Conservation (phyloP, 257 asterid species). For the Lycium ferocissimum region DNA sequence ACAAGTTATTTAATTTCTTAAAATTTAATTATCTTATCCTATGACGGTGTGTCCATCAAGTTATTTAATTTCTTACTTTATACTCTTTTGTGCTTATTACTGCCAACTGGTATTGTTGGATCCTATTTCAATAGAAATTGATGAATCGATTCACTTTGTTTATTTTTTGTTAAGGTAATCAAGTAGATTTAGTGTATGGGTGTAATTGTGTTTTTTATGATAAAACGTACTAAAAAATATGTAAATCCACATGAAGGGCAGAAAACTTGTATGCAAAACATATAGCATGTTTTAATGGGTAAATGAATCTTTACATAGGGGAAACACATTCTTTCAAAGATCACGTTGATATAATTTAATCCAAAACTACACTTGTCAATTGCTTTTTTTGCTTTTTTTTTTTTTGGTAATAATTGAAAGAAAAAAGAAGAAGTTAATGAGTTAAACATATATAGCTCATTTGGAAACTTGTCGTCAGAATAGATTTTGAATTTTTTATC, state of each 20-base stretch:
- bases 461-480: not conserved
- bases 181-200: not conserved
- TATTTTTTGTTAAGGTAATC: not conserved
- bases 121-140: not conserved
- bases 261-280: not conserved
- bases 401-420: too few relatives aligned
- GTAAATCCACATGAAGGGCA: not conserved
- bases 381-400: not conserved
- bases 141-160: not conserved
- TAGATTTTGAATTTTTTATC: too few relatives aligned
- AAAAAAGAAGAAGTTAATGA: too few relatives aligned
- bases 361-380: not conserved
- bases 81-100: not conserved
- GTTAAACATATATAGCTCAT: too few relatives aligned
- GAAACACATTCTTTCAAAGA: not conserved
- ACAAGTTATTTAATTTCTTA: not conserved
- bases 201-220: too few relatives aligned
- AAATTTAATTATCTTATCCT: not conserved
- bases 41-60: not conserved
- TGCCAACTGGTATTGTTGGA: not conserved
- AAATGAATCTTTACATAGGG: not conserved
- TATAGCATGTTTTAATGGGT: not conserved
- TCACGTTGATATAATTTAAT: not conserved
- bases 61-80: not conserved
- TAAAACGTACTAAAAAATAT: too few relatives aligned